Evolutionary conservation across 2,329 filamentous ascomycete genomes (phyloP).

Genomic region (Ceratocystis destructans): DNA sequence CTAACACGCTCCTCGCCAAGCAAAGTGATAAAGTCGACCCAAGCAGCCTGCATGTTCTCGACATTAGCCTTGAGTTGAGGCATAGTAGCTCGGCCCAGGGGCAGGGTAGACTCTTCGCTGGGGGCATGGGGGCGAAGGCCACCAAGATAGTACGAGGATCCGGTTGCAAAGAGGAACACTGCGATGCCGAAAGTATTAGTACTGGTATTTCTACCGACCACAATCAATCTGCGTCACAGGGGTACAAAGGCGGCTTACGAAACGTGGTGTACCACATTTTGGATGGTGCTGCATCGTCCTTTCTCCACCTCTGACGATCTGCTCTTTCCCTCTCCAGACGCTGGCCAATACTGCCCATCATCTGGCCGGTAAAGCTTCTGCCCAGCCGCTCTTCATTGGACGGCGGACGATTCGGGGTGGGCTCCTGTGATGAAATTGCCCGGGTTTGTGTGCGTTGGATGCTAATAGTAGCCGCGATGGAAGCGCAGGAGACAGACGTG

Average conservation of each 20-base stretch:
- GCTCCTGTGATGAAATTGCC: constrained; percentile 2
- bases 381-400: constrained; percentile 29
- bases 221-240: background rate
- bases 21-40: constrained; percentile 53
- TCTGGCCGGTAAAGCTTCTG: constrained; percentile 42
- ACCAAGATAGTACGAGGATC: constrained; percentile 45
- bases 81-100: constrained; percentile 37
- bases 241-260: constrained; percentile 28
- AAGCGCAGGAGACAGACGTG: background rate
- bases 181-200: background rate
- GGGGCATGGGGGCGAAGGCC: constrained; percentile 38
- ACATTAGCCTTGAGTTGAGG: constrained; percentile 45
- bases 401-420: constrained; percentile 17
- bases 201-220: background rate
- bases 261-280: constrained; percentile 42
- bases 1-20: constrained; percentile 52
- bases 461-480: background rate
- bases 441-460: constrained; percentile 3
- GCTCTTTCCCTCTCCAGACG: constrained; percentile 41
- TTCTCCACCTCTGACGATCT: constrained; percentile 38
- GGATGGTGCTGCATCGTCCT: constrained; percentile 27
- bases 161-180: constrained; percentile 41
- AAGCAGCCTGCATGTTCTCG: constrained; percentile 53
- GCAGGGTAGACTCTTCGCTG: constrained; percentile 44
- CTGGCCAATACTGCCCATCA: constrained; percentile 44